These are phyloP conservation scores for Sclerotinia sclerotiorum DNA, from an alignment of 2,329 filamentous ascomycete species.

Conservation along the genomic window DNA sequence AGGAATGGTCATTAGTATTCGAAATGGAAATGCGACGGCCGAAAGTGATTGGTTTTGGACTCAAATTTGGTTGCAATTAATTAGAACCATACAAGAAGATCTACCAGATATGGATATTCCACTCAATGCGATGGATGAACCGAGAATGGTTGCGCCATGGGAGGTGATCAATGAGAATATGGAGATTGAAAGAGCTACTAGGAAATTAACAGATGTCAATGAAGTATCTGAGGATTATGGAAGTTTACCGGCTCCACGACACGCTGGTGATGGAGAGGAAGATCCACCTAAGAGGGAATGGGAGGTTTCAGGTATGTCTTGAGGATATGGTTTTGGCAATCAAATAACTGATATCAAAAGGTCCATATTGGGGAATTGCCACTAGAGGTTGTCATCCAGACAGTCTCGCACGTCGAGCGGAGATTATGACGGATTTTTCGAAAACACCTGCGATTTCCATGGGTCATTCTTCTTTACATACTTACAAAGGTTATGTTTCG, in stretches of 20 bases:
- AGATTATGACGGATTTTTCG: slow-evolving; percentile 48
- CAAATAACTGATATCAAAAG: slow-evolving; percentile 49
- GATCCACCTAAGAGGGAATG: slow-evolving; percentile 26
- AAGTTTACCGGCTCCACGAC: slow-evolving; percentile 42
- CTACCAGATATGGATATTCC: slow-evolving; percentile 66
- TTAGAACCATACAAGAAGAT: slow-evolving; percentile 47
- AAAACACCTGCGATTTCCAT: slow-evolving; percentile 51
- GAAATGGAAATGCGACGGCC: slow-evolving; percentile 52
- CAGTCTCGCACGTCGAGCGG: slow-evolving; percentile 56
- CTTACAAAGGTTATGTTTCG: slow-evolving; percentile 44
- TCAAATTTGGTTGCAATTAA: slow-evolving; percentile 44
- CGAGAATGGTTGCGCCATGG: slow-evolving; percentile 59
- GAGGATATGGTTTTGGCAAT: slow-evolving; percentile 42
- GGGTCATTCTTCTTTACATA: slow-evolving; percentile 45
- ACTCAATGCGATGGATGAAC: slow-evolving; percentile 64
- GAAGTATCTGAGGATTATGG: slow-evolving; percentile 49
- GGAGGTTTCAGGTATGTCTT: slow-evolving; percentile 39
- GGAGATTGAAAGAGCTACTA: slow-evolving; percentile 46
- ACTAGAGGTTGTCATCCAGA: slow-evolving; percentile 61
- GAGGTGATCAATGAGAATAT: slow-evolving; percentile 55
- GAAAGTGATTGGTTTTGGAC: slow-evolving; percentile 46
- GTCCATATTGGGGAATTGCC: slow-evolving; percentile 56
- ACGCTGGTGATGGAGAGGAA: not conserved
- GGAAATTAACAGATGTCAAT: slow-evolving; percentile 59
- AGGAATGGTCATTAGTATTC: slow-evolving; percentile 62